Conservation (phyloP, 768 basidiomycete genomes). For the Xerocomellus intermedius region DNA sequence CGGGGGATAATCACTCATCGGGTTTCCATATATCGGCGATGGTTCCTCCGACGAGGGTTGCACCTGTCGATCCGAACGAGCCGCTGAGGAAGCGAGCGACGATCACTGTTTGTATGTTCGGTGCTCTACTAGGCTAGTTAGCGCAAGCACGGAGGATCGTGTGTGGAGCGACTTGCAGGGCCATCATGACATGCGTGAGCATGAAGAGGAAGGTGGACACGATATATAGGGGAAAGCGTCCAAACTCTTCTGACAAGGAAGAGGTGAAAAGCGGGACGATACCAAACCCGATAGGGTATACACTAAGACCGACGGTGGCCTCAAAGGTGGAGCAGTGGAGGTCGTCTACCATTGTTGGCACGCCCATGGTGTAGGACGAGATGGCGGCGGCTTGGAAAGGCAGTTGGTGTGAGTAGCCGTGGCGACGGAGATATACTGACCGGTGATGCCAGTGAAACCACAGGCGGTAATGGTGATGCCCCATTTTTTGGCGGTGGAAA, state of each 20-base stretch:
- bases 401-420: neutral
- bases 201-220: conserved; percentile 49
- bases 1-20: conserved; percentile 45
- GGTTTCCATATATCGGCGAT: conserved; percentile 69
- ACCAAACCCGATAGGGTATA: conserved; percentile 61
- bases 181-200: conserved; percentile 46
- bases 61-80: conserved; percentile 64
- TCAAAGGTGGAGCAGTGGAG: conserved; percentile 44
- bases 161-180: conserved; percentile 22
- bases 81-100: conserved; percentile 65
- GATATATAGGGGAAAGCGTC: conserved; percentile 59
- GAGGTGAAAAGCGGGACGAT: conserved; percentile 64
- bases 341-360: conserved; percentile 51
- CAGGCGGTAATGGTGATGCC: conserved; percentile 36
- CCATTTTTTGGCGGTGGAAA: conserved; percentile 42
- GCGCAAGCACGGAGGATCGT: neutral
- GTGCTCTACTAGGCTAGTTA: conserved; percentile 28
- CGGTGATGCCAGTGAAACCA: conserved; percentile 32
- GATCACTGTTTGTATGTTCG: conserved; percentile 60
- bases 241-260: conserved; percentile 72
- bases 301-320: conserved; percentile 48
- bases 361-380: conserved; percentile 55
- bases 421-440: conserved; percentile 17
- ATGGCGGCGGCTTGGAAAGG: conserved; percentile 44
- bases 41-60: conserved; percentile 75